Evolutionary conservation across 768 basidiomycete genomes (phyloP).

Genomic region (Grammothele lineata): DNA sequence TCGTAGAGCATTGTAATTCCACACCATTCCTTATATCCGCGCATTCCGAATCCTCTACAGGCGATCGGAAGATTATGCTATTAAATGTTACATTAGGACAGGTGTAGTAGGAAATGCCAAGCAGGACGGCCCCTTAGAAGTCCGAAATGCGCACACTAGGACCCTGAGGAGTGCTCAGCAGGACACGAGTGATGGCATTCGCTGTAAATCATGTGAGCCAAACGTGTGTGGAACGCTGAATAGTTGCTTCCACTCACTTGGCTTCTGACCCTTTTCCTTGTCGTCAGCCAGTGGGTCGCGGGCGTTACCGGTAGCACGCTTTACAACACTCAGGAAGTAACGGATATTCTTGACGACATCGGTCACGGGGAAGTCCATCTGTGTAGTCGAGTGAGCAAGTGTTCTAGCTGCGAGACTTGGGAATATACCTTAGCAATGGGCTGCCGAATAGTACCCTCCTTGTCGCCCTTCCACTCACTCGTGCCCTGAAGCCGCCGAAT

Average conservation of each 20-base stretch:
- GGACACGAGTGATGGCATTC: conserved; percentile 73
- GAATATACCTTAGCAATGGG: conserved; percentile 70
- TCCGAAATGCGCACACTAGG: conserved; percentile 89
- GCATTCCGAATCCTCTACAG: too few relatives aligned
- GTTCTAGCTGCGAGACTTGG: not conserved
- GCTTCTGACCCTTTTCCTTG: conserved; percentile 37
- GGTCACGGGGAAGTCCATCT: conserved; percentile 72
- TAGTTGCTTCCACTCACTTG: conserved; percentile 30
- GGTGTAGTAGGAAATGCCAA: too few relatives aligned
- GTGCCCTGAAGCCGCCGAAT: conserved; percentile 76
- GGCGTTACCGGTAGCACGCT: conserved; percentile 67
- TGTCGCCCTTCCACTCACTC: conserved; percentile 93
- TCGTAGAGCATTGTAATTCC: too few relatives aligned
- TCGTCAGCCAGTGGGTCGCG: conserved; percentile 49
- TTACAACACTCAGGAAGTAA: conserved; percentile 71
- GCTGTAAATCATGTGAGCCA: conserved; percentile 35
- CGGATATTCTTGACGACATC: conserved; percentile 79
- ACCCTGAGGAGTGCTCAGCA: conserved; percentile 81
- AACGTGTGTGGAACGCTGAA: not conserved
- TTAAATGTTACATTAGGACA: too few relatives aligned
- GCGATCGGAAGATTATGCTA: too few relatives aligned
- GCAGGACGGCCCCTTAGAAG: conserved; percentile 50
- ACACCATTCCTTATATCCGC: too few relatives aligned
- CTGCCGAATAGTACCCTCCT: conserved; percentile 76
- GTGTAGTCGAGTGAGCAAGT: not conserved